Evolutionary conservation across 1,284 basidiomycete genomes (phyloP).

Genomic region (Boletus mariae): DNA sequence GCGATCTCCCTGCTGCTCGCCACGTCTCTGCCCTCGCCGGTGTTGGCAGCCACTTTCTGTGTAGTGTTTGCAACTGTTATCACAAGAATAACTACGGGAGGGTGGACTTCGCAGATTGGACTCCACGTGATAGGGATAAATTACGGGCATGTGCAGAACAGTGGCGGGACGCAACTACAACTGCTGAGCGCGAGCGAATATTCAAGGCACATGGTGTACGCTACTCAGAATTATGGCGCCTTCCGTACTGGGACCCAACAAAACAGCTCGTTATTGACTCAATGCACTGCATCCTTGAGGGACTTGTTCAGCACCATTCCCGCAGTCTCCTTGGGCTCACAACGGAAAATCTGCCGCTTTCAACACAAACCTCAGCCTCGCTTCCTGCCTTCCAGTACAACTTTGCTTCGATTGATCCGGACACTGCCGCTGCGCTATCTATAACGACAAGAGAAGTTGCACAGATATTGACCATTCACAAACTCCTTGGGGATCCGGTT

Average conservation of each 20-base stretch:
- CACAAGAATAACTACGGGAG: background rate
- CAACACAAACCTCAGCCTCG: background rate
- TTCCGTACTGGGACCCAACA: conserved; percentile 21
- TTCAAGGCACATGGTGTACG: conserved; percentile 15
- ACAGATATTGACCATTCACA: background rate
- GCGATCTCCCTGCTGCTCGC: background rate
- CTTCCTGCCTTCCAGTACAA: background rate
- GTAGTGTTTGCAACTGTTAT: background rate
- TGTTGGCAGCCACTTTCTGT: background rate
- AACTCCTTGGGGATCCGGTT: background rate
- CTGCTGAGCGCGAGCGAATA: background rate
- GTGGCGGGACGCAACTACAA: conserved; percentile 10
- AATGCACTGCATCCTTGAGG: conserved; percentile 21
- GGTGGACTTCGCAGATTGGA: conserved; percentile 6
- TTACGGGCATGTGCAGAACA: background rate
- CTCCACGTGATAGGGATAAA: conserved; percentile 1
- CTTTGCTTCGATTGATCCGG: background rate
- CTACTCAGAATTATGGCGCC: conserved; percentile 11
- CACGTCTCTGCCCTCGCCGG: background rate
- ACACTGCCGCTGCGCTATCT: background rate
- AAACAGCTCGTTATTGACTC: conserved; percentile 13
- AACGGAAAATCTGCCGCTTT: background rate
- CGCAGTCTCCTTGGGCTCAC: conserved; percentile 6
- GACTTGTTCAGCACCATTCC: conserved; percentile 8
- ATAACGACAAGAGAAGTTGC: background rate